These are phyloP conservation scores for Dactylonectria macrodidyma DNA, from an alignment of 2,329 filamentous ascomycete species.

Conservation along the genomic window DNA sequence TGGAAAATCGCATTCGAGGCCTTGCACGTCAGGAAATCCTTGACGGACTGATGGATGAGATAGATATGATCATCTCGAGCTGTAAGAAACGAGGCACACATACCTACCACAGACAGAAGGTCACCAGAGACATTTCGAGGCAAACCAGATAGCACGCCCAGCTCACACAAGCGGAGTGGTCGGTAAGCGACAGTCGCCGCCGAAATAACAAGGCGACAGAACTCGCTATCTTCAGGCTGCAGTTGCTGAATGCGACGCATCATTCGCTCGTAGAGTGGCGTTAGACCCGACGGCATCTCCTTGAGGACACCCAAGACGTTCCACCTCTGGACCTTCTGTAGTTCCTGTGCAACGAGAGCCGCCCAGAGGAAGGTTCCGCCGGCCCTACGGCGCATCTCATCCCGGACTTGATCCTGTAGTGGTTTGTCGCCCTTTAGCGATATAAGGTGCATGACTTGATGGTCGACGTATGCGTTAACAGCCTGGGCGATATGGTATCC, in stretches of 20 bases:
- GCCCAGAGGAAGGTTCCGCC: conserved; percentile 8
- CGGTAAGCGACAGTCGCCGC: background rate
- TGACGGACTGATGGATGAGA: conserved; percentile 60
- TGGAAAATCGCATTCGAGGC: conserved; percentile 49
- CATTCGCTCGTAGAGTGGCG: background rate
- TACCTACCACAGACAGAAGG: conserved; percentile 9
- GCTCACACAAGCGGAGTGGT: background rate
- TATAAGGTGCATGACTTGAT: background rate
- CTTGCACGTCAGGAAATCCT: conserved; percentile 55
- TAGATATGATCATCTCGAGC: conserved; percentile 48
- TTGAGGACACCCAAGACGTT: background rate
- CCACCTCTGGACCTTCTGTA: background rate
- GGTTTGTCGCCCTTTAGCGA: background rate
- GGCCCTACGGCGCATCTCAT: conserved; percentile 6
- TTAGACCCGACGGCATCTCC: background rate
- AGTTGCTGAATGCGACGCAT: background rate
- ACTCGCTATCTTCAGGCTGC: background rate
- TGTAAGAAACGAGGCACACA: conserved; percentile 55
- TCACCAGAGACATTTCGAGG: background rate
- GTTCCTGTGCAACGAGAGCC: background rate
- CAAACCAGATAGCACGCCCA: background rate
- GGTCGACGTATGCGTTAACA: conserved; percentile 1
- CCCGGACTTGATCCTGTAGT: conserved; percentile 2
- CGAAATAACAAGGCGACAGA: background rate
- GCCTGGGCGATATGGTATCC: background rate